Base-by-base conservation (phyloP, 2,329 filamentous ascomycete species). In the Fusarium austroafricanum region DNA sequence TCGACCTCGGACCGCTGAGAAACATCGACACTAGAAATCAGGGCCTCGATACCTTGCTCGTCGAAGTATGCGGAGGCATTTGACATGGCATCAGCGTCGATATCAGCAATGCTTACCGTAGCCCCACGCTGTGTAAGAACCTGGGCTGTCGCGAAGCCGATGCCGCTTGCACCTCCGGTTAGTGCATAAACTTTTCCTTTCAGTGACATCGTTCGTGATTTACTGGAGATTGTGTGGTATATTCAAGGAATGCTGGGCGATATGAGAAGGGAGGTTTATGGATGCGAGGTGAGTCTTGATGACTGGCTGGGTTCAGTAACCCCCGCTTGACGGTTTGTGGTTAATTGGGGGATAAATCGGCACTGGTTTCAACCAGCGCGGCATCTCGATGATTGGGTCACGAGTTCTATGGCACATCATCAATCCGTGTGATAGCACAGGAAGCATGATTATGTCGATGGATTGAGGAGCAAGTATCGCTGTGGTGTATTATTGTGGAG, bases 1-100 rank as follows among this genome's bases (percentile, higher is more conserved):
- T 88, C 83, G 11, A 87, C 85, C 28, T 85, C 77, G 7, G 75
- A 70, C 47, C 79, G 78, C 52, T 81, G 79, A 29, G 81, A 82
- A 17, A 87, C 78, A 60, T 87, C 84, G 21, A 87, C 81, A 31
- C 76, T 78, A n/a, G 77, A 77, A 42, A 80, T 81, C 71, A 42
- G 71, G 56, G 79, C 77, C 3, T 72, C 58, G 1, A 63, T 62
- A 2, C 73, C 73, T 33, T 70, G 67, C 6, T 65, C 49, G 2
- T 59, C 47, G 57, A 82, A 79, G 42, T 78, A 76, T 6, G 71
- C 71, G 8, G 75, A 61, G 2, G 78, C 75, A 17, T 65, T 62
- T 38, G 75, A 62, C 38, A 80, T 70, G 3, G 75, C 73, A 23
- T 65, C 61, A 10, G 68, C 42, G 60, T 78, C 73, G 49, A 81